Percentiles rank a stretch among this genome's conserved stretches.
phyloP scores from a whole-genome alignment of 306 rosid genomes.

The Betula pendula region DNA sequence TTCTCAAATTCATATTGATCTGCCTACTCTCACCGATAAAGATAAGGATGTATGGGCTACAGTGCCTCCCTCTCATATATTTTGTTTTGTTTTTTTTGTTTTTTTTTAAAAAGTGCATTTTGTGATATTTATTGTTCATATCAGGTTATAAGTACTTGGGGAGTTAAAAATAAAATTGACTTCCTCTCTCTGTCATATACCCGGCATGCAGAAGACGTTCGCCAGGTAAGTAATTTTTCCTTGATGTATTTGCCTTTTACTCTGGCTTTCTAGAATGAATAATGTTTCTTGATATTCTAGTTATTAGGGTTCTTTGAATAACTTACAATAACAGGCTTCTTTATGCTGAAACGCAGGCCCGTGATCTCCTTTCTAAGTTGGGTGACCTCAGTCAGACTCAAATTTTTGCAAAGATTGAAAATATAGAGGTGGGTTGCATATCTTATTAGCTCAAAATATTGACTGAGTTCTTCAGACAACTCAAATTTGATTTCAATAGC shows the following conservation, averaged over 20 bases:
- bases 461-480: not conserved
- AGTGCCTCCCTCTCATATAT: not conserved
- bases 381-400: constrained; percentile 84
- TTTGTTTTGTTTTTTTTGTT: not conserved
- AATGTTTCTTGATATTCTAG: not conserved
- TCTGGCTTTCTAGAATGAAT: not conserved
- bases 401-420: constrained; percentile 92
- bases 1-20: constrained; percentile 77
- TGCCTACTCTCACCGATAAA: constrained; percentile 88
- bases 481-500: constrained; percentile 20
- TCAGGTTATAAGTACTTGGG: constrained; percentile 92
- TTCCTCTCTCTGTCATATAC: constrained; percentile 82
- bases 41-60: constrained; percentile 55
- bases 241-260: constrained; percentile 9
- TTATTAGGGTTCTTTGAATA: not conserved
- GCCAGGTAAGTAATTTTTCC: constrained; percentile 52
- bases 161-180: constrained; percentile 77
- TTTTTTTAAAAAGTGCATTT: not conserved
- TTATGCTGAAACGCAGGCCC: constrained; percentile 56
- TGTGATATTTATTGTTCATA: not conserved
- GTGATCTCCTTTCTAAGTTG: constrained; percentile 70
- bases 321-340: not conserved
- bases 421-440: constrained; percentile 60
- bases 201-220: constrained; percentile 85
- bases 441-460: constrained; percentile 5